Conservation (phyloP, 768 basidiomycete genomes). For the Agaricus sinodeliciosus region DNA sequence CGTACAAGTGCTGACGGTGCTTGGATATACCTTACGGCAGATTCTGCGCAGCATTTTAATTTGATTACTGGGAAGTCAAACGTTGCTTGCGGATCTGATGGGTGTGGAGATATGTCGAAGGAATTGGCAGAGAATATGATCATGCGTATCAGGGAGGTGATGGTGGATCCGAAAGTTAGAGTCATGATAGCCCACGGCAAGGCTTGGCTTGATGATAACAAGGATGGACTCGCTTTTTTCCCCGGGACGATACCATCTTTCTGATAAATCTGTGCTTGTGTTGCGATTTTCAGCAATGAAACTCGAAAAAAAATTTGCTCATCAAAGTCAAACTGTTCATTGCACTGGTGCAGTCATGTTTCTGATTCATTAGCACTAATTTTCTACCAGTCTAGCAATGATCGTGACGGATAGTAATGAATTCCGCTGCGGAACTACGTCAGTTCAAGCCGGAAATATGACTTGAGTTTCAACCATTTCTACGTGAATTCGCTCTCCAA, state of each 20-base stretch:
- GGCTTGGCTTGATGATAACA: conserved; percentile 43
- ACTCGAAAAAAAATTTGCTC: not conserved
- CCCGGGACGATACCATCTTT: conserved; percentile 27
- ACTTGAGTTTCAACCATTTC: no score
- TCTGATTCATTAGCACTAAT: no score
- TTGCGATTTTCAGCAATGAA: not conserved
- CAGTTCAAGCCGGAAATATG: no score
- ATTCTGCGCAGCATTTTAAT: conserved; percentile 50
- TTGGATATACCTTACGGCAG: conserved; percentile 51
- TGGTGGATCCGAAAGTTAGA: conserved; percentile 29
- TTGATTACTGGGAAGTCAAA: conserved; percentile 38
- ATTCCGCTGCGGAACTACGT: no score
- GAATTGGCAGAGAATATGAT: conserved; percentile 38
- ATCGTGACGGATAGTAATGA: no score
- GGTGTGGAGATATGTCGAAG: conserved; percentile 38
- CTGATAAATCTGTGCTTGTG: not conserved
- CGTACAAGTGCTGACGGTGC: conserved; percentile 46
- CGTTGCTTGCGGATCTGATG: conserved; percentile 26
- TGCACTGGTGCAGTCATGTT: no score
- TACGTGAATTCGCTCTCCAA: no score
- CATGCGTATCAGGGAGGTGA: conserved; percentile 29
- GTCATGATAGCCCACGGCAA: conserved; percentile 50
- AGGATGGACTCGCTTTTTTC: conserved; percentile 35
- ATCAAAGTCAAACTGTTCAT: no score
- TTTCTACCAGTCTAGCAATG: no score